Evolutionary conservation across 2,329 filamentous ascomycete species (phyloP), one percentile per base, ranked within the genome.

Genomic region (Bipolaris sorokiniana): DNA sequence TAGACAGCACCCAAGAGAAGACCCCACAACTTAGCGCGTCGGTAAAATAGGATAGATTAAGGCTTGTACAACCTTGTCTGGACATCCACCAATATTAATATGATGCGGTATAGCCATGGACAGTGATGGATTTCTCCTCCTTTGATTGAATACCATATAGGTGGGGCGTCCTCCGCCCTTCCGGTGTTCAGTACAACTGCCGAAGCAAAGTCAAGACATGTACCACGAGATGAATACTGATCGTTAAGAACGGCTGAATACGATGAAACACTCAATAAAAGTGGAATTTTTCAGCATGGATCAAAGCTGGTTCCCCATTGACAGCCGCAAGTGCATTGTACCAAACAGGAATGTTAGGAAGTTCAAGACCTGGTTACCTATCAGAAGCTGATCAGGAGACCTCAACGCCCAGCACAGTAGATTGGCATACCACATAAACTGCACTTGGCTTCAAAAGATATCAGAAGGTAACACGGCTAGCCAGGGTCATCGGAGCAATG

Each of bases 21-120:
- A 51, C 57, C 53, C 60, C 55, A 54, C 56, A 53, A 44, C 62
- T 67, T 65, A 62, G 61, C 64, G 15, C 13, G 40, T 28, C 48
- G 58, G 56, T 40, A 61, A 56, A 58, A 50, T 51, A 45, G 45
- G 23, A 59, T 56, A 62, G 48, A 65, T 44, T 58, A 53, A 56
- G 38, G 51, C 51, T 59, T 38, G 51, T 56, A 44, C 50, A 61
- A 61, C 58, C 48, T 56, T 51, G 50, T 56, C 52, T 48, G 18
- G 36, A 58, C 58, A 11, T 50, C 49, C 33, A 48, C 41, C 38
- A 54, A 58, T 42, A 44, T 28, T 20, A 51, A 52, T 38, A 22
- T 45, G 33, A 45, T 45, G 41, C 23, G 33, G 18, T 40, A 47
- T 15, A 11, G 23, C 16, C 22, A 20, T 10, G 22, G 16, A 54